phyloP scores from a whole-genome alignment of 257 asterid species.

The Penstemon barbatus region DNA sequence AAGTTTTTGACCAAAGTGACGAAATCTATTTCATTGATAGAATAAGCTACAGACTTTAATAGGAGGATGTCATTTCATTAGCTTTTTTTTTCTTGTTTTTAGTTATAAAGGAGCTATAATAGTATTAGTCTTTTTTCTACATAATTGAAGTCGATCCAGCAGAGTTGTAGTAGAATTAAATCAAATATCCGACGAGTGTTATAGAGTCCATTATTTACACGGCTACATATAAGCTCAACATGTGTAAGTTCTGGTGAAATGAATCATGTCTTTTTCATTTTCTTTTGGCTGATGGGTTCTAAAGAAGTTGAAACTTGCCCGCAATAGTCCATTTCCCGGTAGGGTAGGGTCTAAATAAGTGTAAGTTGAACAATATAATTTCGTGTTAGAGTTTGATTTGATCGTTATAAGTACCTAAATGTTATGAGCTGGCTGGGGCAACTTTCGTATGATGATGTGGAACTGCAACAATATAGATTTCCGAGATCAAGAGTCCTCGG shows the following conservation, averaged over 20 bases:
- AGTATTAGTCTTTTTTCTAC: slow-evolving; percentile 19
- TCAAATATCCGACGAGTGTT: not conserved
- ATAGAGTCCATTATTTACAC: slow-evolving; percentile 11
- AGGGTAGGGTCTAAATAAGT: no score
- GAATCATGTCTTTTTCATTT: not conserved
- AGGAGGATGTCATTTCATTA: slow-evolving; percentile 37
- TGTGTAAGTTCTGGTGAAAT: not conserved
- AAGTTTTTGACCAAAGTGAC: slow-evolving; percentile 41
- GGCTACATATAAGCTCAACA: slow-evolving; percentile 7
- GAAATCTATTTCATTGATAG: slow-evolving; percentile 32
- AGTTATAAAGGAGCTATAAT: slow-evolving; percentile 11
- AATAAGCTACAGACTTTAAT: slow-evolving; percentile 29
- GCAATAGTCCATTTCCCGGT: not conserved
- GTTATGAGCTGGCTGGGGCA: no score
- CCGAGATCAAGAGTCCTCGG: no score
- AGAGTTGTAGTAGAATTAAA: slow-evolving; percentile 14
- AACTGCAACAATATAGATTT: no score
- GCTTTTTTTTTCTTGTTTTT: slow-evolving; percentile 24
- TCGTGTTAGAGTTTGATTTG: no score
- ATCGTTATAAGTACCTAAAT: no score
- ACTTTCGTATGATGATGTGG: no score
- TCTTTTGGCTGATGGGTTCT: slow-evolving; percentile 21
- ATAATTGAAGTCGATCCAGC: slow-evolving; percentile 17
- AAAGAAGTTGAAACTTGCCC: slow-evolving; percentile 6
- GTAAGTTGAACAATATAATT: no score